Evolutionary conservation across 306 rosid genomes (phyloP), one percentile per base, ranked within the genome.

Genomic region (Prunus padus): DNA sequence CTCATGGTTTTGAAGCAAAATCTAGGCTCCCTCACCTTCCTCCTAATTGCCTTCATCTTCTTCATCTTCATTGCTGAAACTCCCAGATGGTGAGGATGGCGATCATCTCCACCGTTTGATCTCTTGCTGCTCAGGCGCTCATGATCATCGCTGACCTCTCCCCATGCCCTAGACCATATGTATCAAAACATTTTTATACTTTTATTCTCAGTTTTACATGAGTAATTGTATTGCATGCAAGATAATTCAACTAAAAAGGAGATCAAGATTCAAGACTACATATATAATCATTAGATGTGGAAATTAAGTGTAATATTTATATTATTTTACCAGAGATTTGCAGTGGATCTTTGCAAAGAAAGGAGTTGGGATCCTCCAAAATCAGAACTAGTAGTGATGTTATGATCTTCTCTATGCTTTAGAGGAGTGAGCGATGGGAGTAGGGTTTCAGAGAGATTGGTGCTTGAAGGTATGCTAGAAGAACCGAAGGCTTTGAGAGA

Each of bases 1-100:
- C 97, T 96, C 91, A 96, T 72, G 20, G 99, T 96, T 87, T 96
- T 92, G 93, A 96, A 96, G 82, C 97, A 90, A 87, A 96, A 96
- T 86, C 99, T 91, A 57, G 99, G 99, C 64, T 92, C 99, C 70
- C 99, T 90, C 80, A 96, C 98, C 74, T 90, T 96, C 77, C 97
- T 90, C 76, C 99, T 84, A 10, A 72, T 72, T 73, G 83, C 87
- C 85, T 96, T 96, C 9, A 96, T 88, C 83, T 89, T 96, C 89
- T 90, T 96, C 98, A 96, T 89, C 89, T 88, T 96, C 88, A 86
- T 81, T 28, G 83, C n/a, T 28, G 90, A 85, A 25, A 95, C 77
- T 52, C 96, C 96, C 7, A 92, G 77, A 65, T 74, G 28, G 13
- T 71, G 67, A 73, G 70, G 33, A 18, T 46, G 66, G 37, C 28